Base-by-base conservation (phyloP, 768 basidiomycete genomes). In the Ramaria sp. region DNA sequence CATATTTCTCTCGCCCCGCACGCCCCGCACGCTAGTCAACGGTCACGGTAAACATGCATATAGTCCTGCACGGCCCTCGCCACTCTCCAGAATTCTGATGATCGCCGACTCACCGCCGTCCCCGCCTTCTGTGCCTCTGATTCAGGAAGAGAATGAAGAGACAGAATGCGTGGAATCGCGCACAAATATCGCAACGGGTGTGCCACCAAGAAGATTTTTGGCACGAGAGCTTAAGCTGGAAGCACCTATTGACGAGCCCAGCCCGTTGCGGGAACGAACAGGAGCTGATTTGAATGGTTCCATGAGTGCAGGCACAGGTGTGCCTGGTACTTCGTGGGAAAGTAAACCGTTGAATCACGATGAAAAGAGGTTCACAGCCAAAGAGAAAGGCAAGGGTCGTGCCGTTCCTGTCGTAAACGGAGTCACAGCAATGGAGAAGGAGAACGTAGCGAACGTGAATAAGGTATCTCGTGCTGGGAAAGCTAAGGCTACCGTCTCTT, bases 31-130 rank as follows among this genome's bases (percentile, higher is more conserved):
- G 12, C 10, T 41, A 11, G 22, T 38, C 19, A 57, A 57, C 20
- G 22, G 30, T 27, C 43, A 31, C n/a, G 86, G 88, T 83, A 74
- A 79, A 4, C 88, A 91, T 60, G 86, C 88, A 0, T 91, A 91
- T 60, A 90, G 89, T 0, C 88, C 88, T 30, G 83, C 74, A 2
- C 84, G 81, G 66, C 88, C 89, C 0, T 89, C 86, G 60, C 88
- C 88, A 2, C 74, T 91, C 33, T 88, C 86, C 59, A 78, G 88
- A 11, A 88, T 91, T 53, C 74, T 90, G 22, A 80, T 83, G 82
- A 73, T 90, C 43, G 77, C 74, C 3, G 72, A 83, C 59, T 86
- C 85, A 0, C 82, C 82, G 68, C 74, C 37, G 73, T 70, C 51
- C 69, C 73, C 13, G 64, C 53, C 50, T 1, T 13, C 42, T 24